A percentile compares a stretch with the other conserved stretches of the same genome.
Evolutionary conservation across 2,329 filamentous ascomycete genomes (phyloP).

Genomic region (Raffaelea arxii): DNA sequence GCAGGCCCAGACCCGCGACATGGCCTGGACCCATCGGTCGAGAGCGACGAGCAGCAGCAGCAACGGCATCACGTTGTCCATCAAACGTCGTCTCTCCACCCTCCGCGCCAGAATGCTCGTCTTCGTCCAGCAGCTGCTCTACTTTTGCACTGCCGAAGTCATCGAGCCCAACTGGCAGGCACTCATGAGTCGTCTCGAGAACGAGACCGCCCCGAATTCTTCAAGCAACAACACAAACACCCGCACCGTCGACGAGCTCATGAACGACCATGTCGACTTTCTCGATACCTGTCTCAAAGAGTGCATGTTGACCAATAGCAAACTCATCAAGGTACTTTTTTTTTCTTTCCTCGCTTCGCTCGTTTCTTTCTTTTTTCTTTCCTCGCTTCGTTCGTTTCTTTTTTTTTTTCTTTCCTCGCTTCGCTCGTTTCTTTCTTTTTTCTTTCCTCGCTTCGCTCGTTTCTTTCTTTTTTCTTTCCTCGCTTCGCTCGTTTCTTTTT

Average conservation of each 20-base stretch:
- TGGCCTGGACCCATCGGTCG: conserved; percentile 75
- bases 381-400: background rate
- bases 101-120: conserved; percentile 89
- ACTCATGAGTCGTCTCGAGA: conserved; percentile 76
- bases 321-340: conserved; percentile 67
- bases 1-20: conserved; percentile 76
- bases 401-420: background rate
- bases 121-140: conserved; percentile 92
- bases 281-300: conserved; percentile 96
- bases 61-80: conserved; percentile 67
- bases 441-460: no score
- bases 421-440: background rate
- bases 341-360: background rate
- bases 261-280: conserved; percentile 99
- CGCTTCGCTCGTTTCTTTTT: background rate
- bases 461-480: background rate
- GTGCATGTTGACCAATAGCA: conserved; percentile 97
- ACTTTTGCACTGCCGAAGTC: conserved; percentile 94
- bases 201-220: conserved; percentile 17
- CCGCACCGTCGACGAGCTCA: conserved; percentile 88
- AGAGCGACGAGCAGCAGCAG: no score
- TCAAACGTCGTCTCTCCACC: conserved; percentile 90
- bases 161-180: conserved; percentile 96
- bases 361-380: background rate
- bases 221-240: conserved; percentile 20